A percentile compares a stretch with the other conserved stretches of the same genome.
phyloP scores from a whole-genome alignment of 495 filamentous ascomycete species.

The Penicillium coffeae region DNA sequence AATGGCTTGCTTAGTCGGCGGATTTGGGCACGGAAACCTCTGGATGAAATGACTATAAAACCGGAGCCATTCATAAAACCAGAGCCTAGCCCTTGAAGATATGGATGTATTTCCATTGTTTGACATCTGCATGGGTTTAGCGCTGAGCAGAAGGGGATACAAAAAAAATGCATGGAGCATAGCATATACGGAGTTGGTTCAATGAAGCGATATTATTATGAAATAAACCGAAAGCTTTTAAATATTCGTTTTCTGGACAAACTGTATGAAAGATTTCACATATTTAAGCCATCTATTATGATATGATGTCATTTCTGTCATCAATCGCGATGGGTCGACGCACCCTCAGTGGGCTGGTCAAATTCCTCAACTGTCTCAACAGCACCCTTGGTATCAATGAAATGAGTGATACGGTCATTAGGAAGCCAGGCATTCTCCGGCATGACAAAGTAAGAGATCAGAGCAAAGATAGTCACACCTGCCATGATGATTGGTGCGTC shows the following conservation, averaged over 20 bases:
- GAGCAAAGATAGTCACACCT: slow-evolving; percentile 44
- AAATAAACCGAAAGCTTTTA: too few relatives aligned
- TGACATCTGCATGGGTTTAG: too few relatives aligned
- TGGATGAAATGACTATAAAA: too few relatives aligned
- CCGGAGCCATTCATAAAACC: background rate
- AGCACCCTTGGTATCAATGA: slow-evolving; percentile 44
- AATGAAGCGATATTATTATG: too few relatives aligned
- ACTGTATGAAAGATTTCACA: too few relatives aligned
- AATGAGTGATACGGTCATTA: slow-evolving; percentile 37
- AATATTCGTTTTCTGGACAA: too few relatives aligned
- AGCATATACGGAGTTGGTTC: too few relatives aligned
- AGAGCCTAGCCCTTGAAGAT: background rate
- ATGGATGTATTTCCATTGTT: too few relatives aligned
- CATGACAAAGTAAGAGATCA: slow-evolving; percentile 47
- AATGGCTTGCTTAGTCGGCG: slow-evolving; percentile 8
- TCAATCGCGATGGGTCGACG: background rate
- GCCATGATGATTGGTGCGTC: slow-evolving; percentile 50
- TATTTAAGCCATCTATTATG: too few relatives aligned
- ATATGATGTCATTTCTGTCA: too few relatives aligned
- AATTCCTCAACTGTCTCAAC: slow-evolving; percentile 26
- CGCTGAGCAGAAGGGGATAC: too few relatives aligned
- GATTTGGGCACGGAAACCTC: slow-evolving; percentile 21
- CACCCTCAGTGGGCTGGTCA: slow-evolving; percentile 2
- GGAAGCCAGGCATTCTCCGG: slow-evolving; percentile 47
- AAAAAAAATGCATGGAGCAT: too few relatives aligned